Evolutionary conservation across 176 grass and related monocot genomes (phyloP).

Genomic region (Lolium multiflorum): DNA sequence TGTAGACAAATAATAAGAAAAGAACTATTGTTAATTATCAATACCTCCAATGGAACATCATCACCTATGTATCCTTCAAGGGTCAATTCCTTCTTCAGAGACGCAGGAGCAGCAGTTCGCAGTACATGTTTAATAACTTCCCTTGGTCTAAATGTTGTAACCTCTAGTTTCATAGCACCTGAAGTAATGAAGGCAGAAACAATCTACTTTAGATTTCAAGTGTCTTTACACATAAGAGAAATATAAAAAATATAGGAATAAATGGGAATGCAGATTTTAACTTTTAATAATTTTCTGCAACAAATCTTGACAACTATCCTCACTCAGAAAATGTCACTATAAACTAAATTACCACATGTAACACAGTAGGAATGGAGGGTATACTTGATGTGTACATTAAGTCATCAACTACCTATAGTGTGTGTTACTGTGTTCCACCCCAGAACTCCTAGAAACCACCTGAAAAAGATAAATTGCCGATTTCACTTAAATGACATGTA

Average conservation of each 20-base stretch:
- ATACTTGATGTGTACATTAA: background rate
- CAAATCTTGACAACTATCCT: conserved; percentile 7
- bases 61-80: conserved; percentile 79
- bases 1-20: background rate
- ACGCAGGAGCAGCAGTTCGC: conserved; percentile 85
- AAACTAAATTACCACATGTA: conserved; percentile 13
- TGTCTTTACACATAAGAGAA: background rate
- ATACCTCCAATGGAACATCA: conserved; percentile 86
- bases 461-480: conserved; percentile 27
- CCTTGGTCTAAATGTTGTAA: conserved; percentile 84
- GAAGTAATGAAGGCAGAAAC: conserved; percentile 28
- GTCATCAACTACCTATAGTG: background rate
- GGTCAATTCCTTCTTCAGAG: conserved; percentile 83
- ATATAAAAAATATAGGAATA: conserved; percentile 24
- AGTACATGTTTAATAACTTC: conserved; percentile 93
- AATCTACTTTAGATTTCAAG: conserved; percentile 40
- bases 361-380: conserved; percentile 2
- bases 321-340: background rate
- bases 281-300: conserved; percentile 34
- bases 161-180: conserved; percentile 91
- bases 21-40: conserved; percentile 27
- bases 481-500: conserved; percentile 1
- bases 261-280: conserved; percentile 7
- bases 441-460: conserved; percentile 27
- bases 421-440: conserved; percentile 13